Evolutionary conservation across 257 asterid genomes (phyloP).

Genomic region (Agastache rugosa): DNA sequence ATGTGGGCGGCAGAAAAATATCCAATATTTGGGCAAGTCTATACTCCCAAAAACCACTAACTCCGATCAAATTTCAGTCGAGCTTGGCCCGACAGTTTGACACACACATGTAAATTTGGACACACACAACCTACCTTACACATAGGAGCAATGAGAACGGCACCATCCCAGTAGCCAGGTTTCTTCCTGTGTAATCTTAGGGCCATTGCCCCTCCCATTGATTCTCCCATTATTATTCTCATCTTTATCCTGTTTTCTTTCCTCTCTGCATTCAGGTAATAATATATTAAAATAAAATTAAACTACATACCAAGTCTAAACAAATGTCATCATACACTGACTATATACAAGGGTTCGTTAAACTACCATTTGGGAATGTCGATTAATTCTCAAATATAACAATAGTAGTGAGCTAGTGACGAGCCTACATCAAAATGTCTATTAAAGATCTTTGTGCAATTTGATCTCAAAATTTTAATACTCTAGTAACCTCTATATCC

Average conservation of each 20-base stretch:
- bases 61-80: no score
- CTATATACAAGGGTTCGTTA: constrained; percentile 21
- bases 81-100: no score
- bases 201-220: constrained; percentile 84
- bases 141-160: constrained; percentile 75
- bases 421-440: not conserved
- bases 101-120: not conserved
- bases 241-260: constrained; percentile 47
- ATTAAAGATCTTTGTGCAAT: no score
- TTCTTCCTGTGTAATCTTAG: constrained; percentile 64
- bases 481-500: no score
- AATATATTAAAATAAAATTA: not conserved
- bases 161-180: constrained; percentile 73
- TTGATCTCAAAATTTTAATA: no score
- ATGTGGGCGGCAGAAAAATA: no score
- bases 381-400: not conserved
- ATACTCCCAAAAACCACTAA: no score
- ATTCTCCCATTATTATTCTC: constrained; percentile 70
- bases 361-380: not conserved
- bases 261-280: constrained; percentile 42
- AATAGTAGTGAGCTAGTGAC: not conserved
- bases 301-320: constrained; percentile 21
- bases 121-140: constrained; percentile 54
- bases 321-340: constrained; percentile 22
- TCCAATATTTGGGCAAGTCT: no score